phyloP scores from a whole-genome alignment of 768 basidiomycete genomes.

The Serendipita vermifera region DNA sequence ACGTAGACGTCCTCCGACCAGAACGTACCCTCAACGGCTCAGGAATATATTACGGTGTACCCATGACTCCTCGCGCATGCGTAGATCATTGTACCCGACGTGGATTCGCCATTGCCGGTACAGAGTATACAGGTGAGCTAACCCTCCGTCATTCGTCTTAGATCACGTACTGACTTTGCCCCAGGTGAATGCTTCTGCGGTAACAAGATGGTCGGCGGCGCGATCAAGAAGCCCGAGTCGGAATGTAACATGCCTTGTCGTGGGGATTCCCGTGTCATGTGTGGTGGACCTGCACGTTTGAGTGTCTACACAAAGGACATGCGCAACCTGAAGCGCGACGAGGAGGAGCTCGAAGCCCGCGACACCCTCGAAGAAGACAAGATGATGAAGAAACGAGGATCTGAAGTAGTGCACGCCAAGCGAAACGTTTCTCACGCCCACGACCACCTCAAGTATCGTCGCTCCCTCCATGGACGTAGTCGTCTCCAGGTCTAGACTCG shows the following conservation, averaged over 20 bases:
- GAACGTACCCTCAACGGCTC: conserved; percentile 10
- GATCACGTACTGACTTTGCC: neutral
- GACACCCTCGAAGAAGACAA: too few species aligned
- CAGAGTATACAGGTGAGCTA: neutral
- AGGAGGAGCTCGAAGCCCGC: too few species aligned
- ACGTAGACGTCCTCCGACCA: conserved; percentile 13
- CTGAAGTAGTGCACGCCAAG: too few species aligned
- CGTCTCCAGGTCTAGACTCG: too few species aligned
- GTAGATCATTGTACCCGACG: neutral
- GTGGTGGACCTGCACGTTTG: conserved; percentile 22
- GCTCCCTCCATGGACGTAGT: too few species aligned
- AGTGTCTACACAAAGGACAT: conserved; percentile 18
- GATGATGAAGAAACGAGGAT: too few species aligned
- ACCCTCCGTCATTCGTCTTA: neutral
- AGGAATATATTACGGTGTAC: conserved; percentile 1
- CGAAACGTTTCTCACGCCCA: too few species aligned
- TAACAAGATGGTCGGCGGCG: conserved; percentile 15
- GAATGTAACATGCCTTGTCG: conserved; percentile 21
- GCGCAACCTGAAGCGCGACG: too few species aligned
- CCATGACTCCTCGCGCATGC: conserved; percentile 6
- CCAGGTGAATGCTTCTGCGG: conserved; percentile 25
- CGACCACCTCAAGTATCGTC: too few species aligned
- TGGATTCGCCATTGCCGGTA: neutral
- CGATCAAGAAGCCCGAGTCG: conserved; percentile 15
- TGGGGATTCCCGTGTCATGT: conserved; percentile 22